Evolutionary conservation across 495 filamentous ascomycete genomes (phyloP), one percentile per base, ranked within the genome.

Genomic region (Penicillium steckii): DNA sequence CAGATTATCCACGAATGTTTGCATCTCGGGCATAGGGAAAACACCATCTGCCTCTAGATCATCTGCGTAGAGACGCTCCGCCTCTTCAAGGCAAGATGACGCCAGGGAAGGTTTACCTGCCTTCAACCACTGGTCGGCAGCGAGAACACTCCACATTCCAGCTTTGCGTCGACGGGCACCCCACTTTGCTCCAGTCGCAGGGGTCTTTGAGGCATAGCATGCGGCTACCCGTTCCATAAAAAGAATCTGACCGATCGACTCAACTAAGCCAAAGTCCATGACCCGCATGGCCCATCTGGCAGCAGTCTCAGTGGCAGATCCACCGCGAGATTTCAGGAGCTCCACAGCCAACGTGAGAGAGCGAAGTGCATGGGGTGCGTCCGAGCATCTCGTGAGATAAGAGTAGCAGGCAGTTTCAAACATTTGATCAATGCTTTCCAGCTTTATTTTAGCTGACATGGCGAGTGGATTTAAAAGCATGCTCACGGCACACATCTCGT

Each of bases 401-500:
- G 90, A 95, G 70, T 97, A 97, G 40, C 82, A 85, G 1, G 94
- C 88, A 8, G 85, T 85, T 50, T 97, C 94, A 23, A 98, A 79
- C 77, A 88, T 86, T 54, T 88, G 82, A 61, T 95, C 90, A 41
- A 97, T 75, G 3, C 76, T 85, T 48, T 97, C 95, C 8, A 86
- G 69, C 62, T 90, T 83, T 37, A 79, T 81, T 59, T 88, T 95
- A 17, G 84, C 82, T 2, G 83, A 83, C 52, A 88, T 77, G 21
- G 80, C 78, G 46, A 86, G 80, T 18, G 86, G 85, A 59, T 84
- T 85, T 21, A 98, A 72, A 27, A 98, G 81, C 27, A 86, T 81
- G 53, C 85, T 88, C 3, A 97, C 77, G 10, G 89, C 94, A 4
- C 85, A 82, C 91, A 97, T 96, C 72, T 98, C 94, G 66, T 91